Evolutionary conservation across 2,329 filamentous ascomycete species (phyloP).

Genomic region (Cladorrhinum sp.): DNA sequence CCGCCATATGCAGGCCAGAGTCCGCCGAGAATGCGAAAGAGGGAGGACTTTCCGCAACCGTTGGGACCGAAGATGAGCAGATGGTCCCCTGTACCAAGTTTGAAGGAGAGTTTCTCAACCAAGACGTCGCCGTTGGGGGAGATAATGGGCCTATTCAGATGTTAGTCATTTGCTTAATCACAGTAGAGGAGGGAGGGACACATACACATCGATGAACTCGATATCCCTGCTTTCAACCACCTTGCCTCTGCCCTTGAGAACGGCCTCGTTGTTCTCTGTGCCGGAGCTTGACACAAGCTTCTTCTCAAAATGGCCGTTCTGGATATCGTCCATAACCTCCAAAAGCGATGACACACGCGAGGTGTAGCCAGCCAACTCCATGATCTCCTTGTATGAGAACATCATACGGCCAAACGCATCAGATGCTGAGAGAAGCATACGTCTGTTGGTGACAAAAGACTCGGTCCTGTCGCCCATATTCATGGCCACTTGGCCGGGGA

Average conservation of each 20-base stretch:
- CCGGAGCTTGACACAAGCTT: slow-evolving; percentile 87
- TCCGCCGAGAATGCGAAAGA: slow-evolving; percentile 94
- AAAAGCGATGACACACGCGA: slow-evolving; percentile 85
- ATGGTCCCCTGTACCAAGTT: slow-evolving; percentile 81
- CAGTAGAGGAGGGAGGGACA: slow-evolving; percentile 18
- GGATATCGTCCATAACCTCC: slow-evolving; percentile 91
- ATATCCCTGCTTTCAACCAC: slow-evolving; percentile 82
- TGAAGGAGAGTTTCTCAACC: slow-evolving; percentile 80
- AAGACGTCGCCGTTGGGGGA: slow-evolving; percentile 95
- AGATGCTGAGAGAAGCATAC: slow-evolving; percentile 87
- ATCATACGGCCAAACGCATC: slow-evolving; percentile 94
- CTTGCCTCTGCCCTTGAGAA: slow-evolving; percentile 77
- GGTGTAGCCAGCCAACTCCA: slow-evolving; percentile 92
- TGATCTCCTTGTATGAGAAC: slow-evolving; percentile 98
- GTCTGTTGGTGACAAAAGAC: slow-evolving; percentile 88
- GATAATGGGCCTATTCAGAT: slow-evolving; percentile 68
- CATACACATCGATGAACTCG: slow-evolving; percentile 75
- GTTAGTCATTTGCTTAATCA: neutral
- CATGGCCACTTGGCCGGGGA: slow-evolving; percentile 65
- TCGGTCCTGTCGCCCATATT: slow-evolving; percentile 70
- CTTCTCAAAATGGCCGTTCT: slow-evolving; percentile 89
- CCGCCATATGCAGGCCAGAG: slow-evolving; percentile 98
- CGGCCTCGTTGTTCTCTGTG: slow-evolving; percentile 75
- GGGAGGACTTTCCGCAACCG: slow-evolving; percentile 91
- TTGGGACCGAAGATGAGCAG: slow-evolving; percentile 94